Evolutionary conservation across 352 stramenopile genomes (phyloP).

Genomic region (Pythium utonaiense): DNA sequence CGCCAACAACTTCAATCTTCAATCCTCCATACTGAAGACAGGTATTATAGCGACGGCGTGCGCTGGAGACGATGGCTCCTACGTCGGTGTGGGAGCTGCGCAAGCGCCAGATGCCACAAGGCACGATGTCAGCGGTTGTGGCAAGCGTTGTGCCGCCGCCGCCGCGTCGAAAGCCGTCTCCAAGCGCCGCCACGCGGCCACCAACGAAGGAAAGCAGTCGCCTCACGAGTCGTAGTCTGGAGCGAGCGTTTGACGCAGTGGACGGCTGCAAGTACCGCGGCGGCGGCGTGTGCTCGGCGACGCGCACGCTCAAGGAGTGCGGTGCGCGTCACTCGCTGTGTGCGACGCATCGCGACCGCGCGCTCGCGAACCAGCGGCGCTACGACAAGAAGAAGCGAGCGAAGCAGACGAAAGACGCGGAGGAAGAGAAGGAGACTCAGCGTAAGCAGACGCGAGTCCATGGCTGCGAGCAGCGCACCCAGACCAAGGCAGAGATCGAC

Average conservation of each 20-base stretch:
- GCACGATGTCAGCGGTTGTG: neutral
- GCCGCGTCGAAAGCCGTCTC: neutral
- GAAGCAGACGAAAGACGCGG: neutral
- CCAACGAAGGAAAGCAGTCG: neutral
- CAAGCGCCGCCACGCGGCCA: neutral
- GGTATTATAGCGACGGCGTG: neutral
- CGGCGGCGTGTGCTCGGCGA: neutral
- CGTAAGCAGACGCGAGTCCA: neutral
- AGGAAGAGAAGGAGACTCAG: neutral
- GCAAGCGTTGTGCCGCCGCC: neutral
- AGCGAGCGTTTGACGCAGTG: neutral
- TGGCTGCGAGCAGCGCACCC: neutral
- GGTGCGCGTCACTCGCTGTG: constrained; percentile 22
- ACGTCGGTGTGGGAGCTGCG: constrained; percentile 18
- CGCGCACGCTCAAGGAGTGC: constrained; percentile 12
- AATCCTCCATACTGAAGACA: neutral
- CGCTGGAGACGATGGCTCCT: neutral
- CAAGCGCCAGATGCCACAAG: constrained; percentile 10
- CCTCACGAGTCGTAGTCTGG: neutral
- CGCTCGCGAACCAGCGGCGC: constrained; percentile 15
- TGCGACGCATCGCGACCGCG: constrained; percentile 15
- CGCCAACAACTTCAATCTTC: neutral
- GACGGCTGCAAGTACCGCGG: constrained; percentile 13
- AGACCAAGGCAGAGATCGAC: neutral
- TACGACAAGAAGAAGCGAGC: constrained; percentile 17